A percentile compares a stretch with the other conserved stretches of the same genome.
These are phyloP conservation scores for Leptographium wingfieldii DNA, from an alignment of 2,329 filamentous ascomycete species.

Conservation along the genomic window DNA sequence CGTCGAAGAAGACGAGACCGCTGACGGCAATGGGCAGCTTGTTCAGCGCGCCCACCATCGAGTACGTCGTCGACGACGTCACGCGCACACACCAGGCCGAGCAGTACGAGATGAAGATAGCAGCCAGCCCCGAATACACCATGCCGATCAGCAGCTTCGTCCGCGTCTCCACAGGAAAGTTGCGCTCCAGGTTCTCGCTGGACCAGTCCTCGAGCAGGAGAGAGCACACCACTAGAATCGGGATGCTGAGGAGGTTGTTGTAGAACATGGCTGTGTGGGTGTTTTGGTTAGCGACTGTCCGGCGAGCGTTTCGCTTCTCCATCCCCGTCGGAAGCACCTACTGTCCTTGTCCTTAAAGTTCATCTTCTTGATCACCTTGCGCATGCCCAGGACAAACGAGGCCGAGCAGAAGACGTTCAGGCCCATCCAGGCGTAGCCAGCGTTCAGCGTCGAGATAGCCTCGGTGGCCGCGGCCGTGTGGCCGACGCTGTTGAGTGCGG, in stretches of 20 bases:
- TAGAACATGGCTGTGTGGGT: constrained; percentile 80
- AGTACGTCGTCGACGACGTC: constrained; percentile 95
- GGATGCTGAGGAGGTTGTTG: constrained; percentile 96
- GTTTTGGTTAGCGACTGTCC: not conserved
- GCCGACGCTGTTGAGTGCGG: constrained; percentile 55
- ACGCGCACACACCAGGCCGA: constrained; percentile 98
- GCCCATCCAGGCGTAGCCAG: constrained; percentile 96
- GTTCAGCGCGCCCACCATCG: constrained; percentile 96
- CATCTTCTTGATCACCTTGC: constrained; percentile 98
- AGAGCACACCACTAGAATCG: constrained; percentile 72
- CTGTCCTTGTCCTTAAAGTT: constrained; percentile 99
- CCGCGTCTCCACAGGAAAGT: constrained; percentile 76
- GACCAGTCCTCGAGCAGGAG: constrained; percentile 90
- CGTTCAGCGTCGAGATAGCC: constrained; percentile 79
- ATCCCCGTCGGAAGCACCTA: constrained; percentile 36
- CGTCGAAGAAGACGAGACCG: constrained; percentile 89
- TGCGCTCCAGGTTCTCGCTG: constrained; percentile 62
- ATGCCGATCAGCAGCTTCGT: constrained; percentile 76
- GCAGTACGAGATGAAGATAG: constrained; percentile 98
- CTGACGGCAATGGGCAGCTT: constrained; percentile 92
- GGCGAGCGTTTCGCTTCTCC: too few relatives aligned
- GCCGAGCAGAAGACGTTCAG: constrained; percentile 94
- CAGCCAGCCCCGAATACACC: constrained; percentile 83
- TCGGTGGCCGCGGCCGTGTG: constrained; percentile 49
- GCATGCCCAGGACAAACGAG: constrained; percentile 81